Evolutionary conservation across 1,284 basidiomycete genomes (phyloP).

Genomic region (Leccinum pseudoinsigne): DNA sequence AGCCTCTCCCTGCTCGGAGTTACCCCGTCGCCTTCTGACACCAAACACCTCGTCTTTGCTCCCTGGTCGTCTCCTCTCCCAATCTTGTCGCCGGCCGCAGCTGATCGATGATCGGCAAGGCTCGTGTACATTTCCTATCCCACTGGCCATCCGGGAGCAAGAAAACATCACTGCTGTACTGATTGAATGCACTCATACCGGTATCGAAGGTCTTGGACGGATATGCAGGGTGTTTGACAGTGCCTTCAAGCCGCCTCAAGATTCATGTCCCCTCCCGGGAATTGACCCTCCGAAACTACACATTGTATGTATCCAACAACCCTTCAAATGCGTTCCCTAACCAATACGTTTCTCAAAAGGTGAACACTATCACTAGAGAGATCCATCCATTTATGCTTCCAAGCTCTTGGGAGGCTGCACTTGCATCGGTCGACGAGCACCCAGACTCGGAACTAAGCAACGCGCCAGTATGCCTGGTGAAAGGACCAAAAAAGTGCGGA

Average conservation of each 20-base stretch:
- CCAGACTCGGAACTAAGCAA: slow-evolving; percentile 14
- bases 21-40: slow-evolving; percentile 42
- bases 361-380: slow-evolving; percentile 42
- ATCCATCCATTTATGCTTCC: slow-evolving; percentile 52
- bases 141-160: slow-evolving; percentile 15
- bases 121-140: slow-evolving; percentile 18
- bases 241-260: slow-evolving; percentile 50
- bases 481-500: slow-evolving; percentile 84
- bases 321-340: neutral
- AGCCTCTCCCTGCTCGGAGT: slow-evolving; percentile 52
- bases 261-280: slow-evolving; percentile 26
- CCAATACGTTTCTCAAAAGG: slow-evolving; percentile 32
- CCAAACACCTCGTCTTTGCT: slow-evolving; percentile 54
- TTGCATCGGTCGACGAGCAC: slow-evolving; percentile 30
- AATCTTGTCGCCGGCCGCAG: slow-evolving; percentile 38
- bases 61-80: slow-evolving; percentile 70
- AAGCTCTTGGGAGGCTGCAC: slow-evolving; percentile 55
- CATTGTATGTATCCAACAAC: slow-evolving; percentile 45
- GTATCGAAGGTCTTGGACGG: slow-evolving; percentile 61
- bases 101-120: slow-evolving; percentile 22
- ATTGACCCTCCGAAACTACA: slow-evolving; percentile 54
- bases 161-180: slow-evolving; percentile 44
- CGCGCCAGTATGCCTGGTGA: slow-evolving; percentile 57
- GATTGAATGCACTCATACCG: slow-evolving; percentile 52
- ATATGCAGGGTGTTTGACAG: slow-evolving; percentile 63